Base-by-base conservation (phyloP, 371 early-diverging fungal species). In the Lichtheimia hyalospora region DNA sequence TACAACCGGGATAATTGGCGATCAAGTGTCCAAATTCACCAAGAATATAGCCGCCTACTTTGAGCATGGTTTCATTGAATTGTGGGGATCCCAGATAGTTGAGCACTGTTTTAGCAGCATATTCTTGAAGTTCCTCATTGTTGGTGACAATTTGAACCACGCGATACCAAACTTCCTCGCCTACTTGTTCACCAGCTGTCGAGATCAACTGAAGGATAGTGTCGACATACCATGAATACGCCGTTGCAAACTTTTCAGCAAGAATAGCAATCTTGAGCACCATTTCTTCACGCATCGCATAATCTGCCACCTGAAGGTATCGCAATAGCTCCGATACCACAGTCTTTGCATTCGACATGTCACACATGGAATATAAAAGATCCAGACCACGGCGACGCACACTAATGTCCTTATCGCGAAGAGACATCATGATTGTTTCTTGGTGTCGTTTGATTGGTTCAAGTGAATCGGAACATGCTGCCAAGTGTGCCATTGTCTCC, bases 151-250 rank as follows among this genome's bases (percentile, higher is more conserved):
- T 95, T 67, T 97, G 96, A 8, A 98, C 92, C 7, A 98, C 93
- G 42, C 98, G 88, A 79, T 92, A 91, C 98, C 98, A 97, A 15
- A 98, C 92, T 62, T 96, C 97, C 61, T 98, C 95, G 28, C 94
- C 92, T 10, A 97, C 95, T 66, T 92, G 91, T 60, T 96, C 96
- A 20, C 97, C 97, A 3, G 96, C 97, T 21, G 93, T 84, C n/a
- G 92, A 89, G 59, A 98, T 93, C 44, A 98, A 83, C 66, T 95
- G 92, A 52, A 98, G 79, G 60, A 97, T 96, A 27, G 96, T 93
- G 67, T 98, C 98, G 3, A 98, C 94, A 70, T 98, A 98, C 99
- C 99, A 98, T 16, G 92, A 88, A 66, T 93, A 94, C 63, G 96
- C 96, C 1, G 96, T 92, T 0, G 98, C 96, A 68, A 90, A 97